Evolutionary conservation across 768 basidiomycete species (phyloP), one percentile per base, ranked within the genome.

Genomic region (Hydnomerulius pinastri): DNA sequence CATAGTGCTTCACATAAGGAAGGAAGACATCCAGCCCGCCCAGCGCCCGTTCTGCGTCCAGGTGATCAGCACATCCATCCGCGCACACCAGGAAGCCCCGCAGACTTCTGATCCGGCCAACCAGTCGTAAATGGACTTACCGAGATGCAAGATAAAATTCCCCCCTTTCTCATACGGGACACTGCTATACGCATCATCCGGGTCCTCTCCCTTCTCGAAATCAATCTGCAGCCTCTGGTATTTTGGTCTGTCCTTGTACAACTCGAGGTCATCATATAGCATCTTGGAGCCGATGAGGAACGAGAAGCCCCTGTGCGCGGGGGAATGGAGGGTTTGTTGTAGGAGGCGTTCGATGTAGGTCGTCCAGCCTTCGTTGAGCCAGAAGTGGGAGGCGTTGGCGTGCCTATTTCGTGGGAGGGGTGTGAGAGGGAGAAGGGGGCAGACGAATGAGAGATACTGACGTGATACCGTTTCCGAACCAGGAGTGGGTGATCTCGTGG

Each of bases 351-450:
- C 95, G 25, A 90, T 85, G 63, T 94, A 98, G 0, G 90, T 94
- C 27, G 95, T 97, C 87, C 90, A 95, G 23, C 92, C 88, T 73
- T 94, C 90, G 65, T 92, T 93, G 32, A 93, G 80, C 89, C 90
- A 92, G 71, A 91, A 92, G 68, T 90, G 87, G 4, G 79, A 77
- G 3, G 87, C 82, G 50, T 90, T 63, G 1, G 85, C 83, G 43
- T 88, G 86, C 0, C 85, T 80, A 51, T n/a, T n/a, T n/a, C n/a
- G n/a, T n/a, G n/a, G n/a, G n/a, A n/a, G 9, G 29, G 13, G 24
- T n/a, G 2, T 23, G 28, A 12, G 32, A 40, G 28, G 44, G 38
- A 23, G 24, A 29, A 27, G 21, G 17, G 23, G 21, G 24, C 18
- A 49, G 29, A 23, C 35, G 39, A 35, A 23, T 65, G 71, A 30